Conservation (phyloP, 371 early-diverging fungal species). For the Rhizomucor pusillus region DNA sequence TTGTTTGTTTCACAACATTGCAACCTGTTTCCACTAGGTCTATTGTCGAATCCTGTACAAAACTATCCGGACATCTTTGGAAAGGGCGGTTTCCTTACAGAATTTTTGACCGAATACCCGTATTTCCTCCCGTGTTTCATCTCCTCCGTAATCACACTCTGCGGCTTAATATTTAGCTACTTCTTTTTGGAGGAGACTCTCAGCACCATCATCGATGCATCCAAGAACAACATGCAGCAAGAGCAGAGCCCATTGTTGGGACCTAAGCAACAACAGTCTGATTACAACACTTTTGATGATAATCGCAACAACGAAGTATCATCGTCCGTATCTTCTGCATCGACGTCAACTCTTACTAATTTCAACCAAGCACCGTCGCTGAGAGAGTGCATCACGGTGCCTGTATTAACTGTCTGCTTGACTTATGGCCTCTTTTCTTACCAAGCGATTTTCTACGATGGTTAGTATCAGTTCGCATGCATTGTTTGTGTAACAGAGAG, state of each 20-base stretch:
- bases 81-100: slow-evolving; percentile 31
- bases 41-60: slow-evolving; percentile 72
- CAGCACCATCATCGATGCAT: not conserved
- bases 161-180: slow-evolving; percentile 66
- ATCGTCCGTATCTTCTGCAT: slow-evolving; percentile 3
- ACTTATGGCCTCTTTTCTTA: slow-evolving; percentile 35
- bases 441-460: slow-evolving; percentile 44
- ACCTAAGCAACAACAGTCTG: not conserved
- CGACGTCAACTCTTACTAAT: slow-evolving; percentile 10
- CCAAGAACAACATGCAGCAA: not conserved
- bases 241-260: slow-evolving; percentile 1
- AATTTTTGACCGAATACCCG: slow-evolving; percentile 68
- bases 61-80: slow-evolving; percentile 72
- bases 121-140: slow-evolving; percentile 87
- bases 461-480: slow-evolving; percentile 10
- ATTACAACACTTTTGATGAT: slow-evolving; percentile 5
- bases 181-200: slow-evolving; percentile 78
- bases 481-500: not conserved
- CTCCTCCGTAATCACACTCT: slow-evolving; percentile 56
- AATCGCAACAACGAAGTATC: not conserved
- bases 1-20: not conserved
- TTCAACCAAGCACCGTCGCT: slow-evolving; percentile 12
- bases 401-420: slow-evolving; percentile 33
- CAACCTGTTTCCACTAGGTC: slow-evolving; percentile 20
- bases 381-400: slow-evolving; percentile 36